phyloP scores from a whole-genome alignment of 257 asterid genomes.

The Solanum chiquidenum region DNA sequence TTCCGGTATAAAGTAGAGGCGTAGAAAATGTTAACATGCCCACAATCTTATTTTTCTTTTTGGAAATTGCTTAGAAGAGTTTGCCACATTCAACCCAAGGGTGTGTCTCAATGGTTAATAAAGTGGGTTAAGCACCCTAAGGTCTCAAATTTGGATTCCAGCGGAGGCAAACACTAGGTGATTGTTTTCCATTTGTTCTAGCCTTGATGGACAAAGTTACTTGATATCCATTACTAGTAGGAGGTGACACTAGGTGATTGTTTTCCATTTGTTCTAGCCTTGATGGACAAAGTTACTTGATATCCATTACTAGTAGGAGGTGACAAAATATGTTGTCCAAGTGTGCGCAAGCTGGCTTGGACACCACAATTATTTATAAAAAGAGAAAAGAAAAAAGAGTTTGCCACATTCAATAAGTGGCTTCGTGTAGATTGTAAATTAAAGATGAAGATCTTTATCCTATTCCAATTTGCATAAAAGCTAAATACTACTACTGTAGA shows the following conservation, averaged over 20 bases:
- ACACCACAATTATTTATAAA: background rate
- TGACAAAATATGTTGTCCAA: background rate
- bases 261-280: background rate
- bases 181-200: background rate
- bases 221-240: background rate
- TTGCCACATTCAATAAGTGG: background rate
- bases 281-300: background rate
- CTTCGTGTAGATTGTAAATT: background rate
- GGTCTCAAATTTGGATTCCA: background rate
- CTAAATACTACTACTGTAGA: background rate
- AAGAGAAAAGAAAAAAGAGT: background rate
- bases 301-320: background rate
- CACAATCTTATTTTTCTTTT: background rate
- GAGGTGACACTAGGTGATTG: background rate
- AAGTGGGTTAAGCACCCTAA: background rate
- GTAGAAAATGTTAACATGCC: background rate
- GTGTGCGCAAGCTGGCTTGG: background rate
- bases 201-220: background rate
- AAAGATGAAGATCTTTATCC: background rate
- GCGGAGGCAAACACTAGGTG: background rate
- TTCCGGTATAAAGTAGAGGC: constrained; percentile 9
- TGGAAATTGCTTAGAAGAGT: background rate
- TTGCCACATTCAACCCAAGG: background rate
- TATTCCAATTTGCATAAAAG: background rate
- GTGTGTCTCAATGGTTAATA: background rate